A percentile compares a stretch with the other conserved stretches of the same genome.
Evolutionary conservation across 805 yeast species (phyloP).

Genomic region (Wickerhamiella hasegawae): DNA sequence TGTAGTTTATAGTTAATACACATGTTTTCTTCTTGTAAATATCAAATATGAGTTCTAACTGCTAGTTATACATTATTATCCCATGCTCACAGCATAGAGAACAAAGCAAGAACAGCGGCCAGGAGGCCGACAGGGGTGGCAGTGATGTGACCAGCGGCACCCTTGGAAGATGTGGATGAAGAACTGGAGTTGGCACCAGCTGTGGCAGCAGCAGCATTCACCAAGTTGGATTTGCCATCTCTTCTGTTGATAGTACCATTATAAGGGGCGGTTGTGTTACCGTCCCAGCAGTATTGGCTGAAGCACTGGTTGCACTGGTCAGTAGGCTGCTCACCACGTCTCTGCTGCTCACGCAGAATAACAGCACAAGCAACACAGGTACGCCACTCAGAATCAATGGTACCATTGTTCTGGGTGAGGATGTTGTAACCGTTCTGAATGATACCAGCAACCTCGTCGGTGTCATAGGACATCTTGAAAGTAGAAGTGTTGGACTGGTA

Average conservation of each 20-base stretch:
- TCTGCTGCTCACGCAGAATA: constrained; percentile 55
- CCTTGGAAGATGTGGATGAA: no score
- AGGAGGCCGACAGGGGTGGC: no score
- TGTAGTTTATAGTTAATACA: no score
- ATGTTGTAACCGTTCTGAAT: constrained; percentile 57
- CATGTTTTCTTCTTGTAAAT: no score
- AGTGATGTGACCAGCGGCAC: no score
- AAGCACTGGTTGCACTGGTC: constrained; percentile 58
- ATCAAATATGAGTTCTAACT: no score
- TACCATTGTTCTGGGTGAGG: constrained; percentile 41
- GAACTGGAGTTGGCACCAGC: no score
- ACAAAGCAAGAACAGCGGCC: no score
- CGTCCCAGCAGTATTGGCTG: constrained; percentile 54
- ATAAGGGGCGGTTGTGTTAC: constrained; percentile 14
- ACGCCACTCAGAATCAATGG: constrained; percentile 46
- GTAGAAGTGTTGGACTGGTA: constrained; percentile 50
- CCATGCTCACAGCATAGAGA: no score
- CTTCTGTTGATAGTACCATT: constrained; percentile 10
- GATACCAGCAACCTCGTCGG: constrained; percentile 37
- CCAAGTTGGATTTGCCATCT: constrained; percentile 22
- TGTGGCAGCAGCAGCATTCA: no score
- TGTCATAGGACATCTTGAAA: constrained; percentile 40
- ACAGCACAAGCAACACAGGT: constrained; percentile 68
- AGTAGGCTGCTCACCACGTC: constrained; percentile 37
- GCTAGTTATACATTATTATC: no score